Evolutionary conservation across 2,329 filamentous ascomycete species (phyloP).

Genomic region (Zelopaecilomyces penicillatus): DNA sequence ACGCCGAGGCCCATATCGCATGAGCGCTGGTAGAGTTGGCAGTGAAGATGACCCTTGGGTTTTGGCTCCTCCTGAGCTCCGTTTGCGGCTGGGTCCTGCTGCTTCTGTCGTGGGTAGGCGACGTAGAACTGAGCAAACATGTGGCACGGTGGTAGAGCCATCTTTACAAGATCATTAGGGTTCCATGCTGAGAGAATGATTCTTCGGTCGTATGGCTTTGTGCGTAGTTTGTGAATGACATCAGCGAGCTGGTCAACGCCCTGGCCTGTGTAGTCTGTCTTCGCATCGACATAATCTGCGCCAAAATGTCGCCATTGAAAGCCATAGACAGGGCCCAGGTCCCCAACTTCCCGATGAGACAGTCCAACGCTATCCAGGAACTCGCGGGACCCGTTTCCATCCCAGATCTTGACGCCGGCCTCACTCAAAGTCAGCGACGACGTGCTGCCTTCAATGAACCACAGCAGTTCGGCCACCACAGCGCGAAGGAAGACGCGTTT

Average conservation of each 20-base stretch:
- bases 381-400: slow-evolving; percentile 86
- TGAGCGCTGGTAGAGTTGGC: slow-evolving; percentile 83
- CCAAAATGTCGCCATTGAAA: slow-evolving; percentile 99
- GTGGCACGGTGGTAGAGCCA: slow-evolving; percentile 91
- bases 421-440: slow-evolving; percentile 68
- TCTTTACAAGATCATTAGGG: slow-evolving; percentile 71
- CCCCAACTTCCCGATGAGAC: slow-evolving; percentile 68
- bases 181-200: slow-evolving; percentile 96
- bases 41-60: slow-evolving; percentile 65
- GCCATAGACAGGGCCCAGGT: slow-evolving; percentile 91
- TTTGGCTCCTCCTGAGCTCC: slow-evolving; percentile 34
- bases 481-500: slow-evolving; percentile 93
- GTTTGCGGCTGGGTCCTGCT: slow-evolving; percentile 11
- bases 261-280: slow-evolving; percentile 75
- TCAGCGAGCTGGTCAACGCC: slow-evolving; percentile 91
- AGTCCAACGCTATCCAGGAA: slow-evolving; percentile 84
- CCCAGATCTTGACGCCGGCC: slow-evolving; percentile 92
- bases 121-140: slow-evolving; percentile 98
- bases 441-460: slow-evolving; percentile 85
- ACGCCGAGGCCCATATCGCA: slow-evolving; percentile 97
- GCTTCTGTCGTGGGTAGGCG: slow-evolving; percentile 49
- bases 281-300: slow-evolving; percentile 72
- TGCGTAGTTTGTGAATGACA: slow-evolving; percentile 76
- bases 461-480: slow-evolving; percentile 85
- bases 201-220: slow-evolving; percentile 77